Evolutionary conservation across 306 rosid genomes (phyloP), one percentile per base, ranked within the genome.

Genomic region (Trifolium dubium): DNA sequence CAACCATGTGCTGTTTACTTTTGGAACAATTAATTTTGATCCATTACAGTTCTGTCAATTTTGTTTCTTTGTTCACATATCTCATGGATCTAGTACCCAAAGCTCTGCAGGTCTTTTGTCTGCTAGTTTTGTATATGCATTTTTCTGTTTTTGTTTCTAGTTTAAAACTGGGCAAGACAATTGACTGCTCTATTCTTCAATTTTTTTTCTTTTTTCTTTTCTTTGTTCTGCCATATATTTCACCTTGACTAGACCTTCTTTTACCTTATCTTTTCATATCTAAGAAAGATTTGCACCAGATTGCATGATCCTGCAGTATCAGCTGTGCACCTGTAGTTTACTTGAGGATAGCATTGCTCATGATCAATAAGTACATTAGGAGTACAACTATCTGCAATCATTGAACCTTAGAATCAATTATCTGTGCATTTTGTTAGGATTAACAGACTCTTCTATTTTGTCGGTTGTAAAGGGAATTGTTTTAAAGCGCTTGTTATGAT

Each of bases 81-180:
- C 72, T 71, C 39, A 62, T 47, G 71, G 64, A 15, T 68, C 54
- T 34, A 32, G 23, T 77, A 60, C 18, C 10, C 35, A 69, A 77
- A 68, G 30, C 71, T 51, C 19, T 49, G 39, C 6, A 29, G 64
- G 65, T 23, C 15, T 3, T 4, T 59, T 61, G 51, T 15, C 13
- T 69, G 37, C 55, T 70, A 61, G 71, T 60, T 60, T 69, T 49
- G 64, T 23, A 39, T 37, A 19, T 46, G 41, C 64, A 49, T 35
- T 77, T 49, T 77, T 70, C 49, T 77, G 39, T 62, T 70, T 60
- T 61, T 61, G 29, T 70, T 69, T 77, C 37, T 49, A 50, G 62
- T 39, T 15, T 61, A 28, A 61, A 18, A 61, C 9, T 14, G 8
- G 2, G 54, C 31, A 60, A 30, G 35, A 17, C n/a, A 64, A 64